Base-by-base conservation (phyloP, 1,284 basidiomycete species). In the Inonotus hispidus region DNA sequence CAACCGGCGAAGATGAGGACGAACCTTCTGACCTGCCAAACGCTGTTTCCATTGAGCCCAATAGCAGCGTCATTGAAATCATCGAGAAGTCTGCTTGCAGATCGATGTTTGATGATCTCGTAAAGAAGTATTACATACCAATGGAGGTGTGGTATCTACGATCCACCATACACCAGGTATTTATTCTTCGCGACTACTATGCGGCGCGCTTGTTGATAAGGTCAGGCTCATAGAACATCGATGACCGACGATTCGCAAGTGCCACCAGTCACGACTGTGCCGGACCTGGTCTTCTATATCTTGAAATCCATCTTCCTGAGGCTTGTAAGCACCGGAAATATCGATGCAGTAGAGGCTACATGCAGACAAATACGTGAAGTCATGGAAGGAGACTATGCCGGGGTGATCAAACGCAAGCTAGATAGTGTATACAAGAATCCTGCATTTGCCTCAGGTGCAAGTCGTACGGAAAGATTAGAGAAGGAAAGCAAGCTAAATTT, bases 271-370 rank as follows among this genome's bases (percentile, higher is more conserved):
- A 87, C 93, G 59, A 83, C 90, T 49, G 88, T 88, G 0, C 92
- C 95, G 0, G 95, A 98, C 71, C 95, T 98, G 68, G 90, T 88
- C 1, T 98, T 98, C 74, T 98, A 95, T 73, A 88, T 98, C 60
- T 76, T 97, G 64, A 97, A 95, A 73, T 79, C 87, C 2, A 87
- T 95, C 1, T 77, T 95, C 3, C 77, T 82, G 16, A 82, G 95
- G 10, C 75, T 93, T 32, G 71, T 95, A 16, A 87, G 87, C 0
- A 88, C 88, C 0, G 92, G 92, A 0, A 88, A 87, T 2, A 66
- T 85, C 0, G 70, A 71, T 2, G 82, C 81, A 1, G 79, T 94
- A 1, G 76, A 82, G 59, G 76, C 75, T 19, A 85, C 86, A 64
- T 75, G 86, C 2, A 79, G 81, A 21, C 83, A 82, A 56, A 76